Evolutionary conservation across 768 basidiomycete species (phyloP).

Genomic region (Leccinum ochraceum): DNA sequence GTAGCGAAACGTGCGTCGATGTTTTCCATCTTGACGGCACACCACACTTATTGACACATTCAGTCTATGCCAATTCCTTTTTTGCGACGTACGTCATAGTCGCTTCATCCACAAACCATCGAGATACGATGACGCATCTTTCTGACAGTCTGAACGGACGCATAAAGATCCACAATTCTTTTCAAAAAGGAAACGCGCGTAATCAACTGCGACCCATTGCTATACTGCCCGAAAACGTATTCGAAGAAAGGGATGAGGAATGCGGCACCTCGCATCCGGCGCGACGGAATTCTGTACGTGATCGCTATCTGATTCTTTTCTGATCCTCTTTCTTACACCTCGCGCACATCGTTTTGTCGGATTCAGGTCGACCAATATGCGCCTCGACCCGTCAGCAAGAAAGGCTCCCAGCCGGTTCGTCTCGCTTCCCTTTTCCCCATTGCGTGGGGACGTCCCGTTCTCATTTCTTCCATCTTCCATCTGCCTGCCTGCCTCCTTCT

Average conservation of each 20-base stretch:
- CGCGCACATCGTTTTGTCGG: too few relatives aligned
- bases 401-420: constrained; percentile 13
- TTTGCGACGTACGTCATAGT: constrained; percentile 25
- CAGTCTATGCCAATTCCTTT: constrained; percentile 30
- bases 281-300: constrained; percentile 6
- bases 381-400: background rate
- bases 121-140: background rate
- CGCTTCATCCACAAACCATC: background rate
- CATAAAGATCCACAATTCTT: constrained; percentile 7
- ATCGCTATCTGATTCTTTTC: too few relatives aligned
- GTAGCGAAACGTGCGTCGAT: constrained; percentile 23
- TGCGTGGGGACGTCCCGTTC: background rate
- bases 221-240: background rate
- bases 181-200: background rate
- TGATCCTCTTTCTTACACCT: too few relatives aligned
- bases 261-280: background rate
- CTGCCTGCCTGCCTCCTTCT: background rate
- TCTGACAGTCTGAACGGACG: constrained; percentile 25
- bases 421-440: background rate
- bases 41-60: background rate
- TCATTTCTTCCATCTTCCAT: background rate
- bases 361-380: constrained; percentile 4
- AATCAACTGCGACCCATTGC: constrained; percentile 7
- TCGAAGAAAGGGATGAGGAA: background rate
- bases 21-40: background rate